Conservation (phyloP, 2,329 filamentous ascomycete species). For the Aspergillus pseudoglaucus region DNA sequence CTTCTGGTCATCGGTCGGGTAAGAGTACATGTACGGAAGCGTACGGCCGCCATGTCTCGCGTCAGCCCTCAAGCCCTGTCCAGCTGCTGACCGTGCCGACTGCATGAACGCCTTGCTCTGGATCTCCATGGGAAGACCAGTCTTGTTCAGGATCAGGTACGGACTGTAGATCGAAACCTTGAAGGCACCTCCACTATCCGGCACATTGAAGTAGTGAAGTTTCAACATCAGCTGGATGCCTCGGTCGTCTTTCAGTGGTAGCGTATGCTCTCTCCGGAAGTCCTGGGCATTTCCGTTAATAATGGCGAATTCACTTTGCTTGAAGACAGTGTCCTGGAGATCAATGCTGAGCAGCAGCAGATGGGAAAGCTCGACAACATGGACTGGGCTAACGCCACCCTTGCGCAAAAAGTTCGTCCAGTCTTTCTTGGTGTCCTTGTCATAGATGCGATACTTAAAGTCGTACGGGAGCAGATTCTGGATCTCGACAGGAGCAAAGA, state of each 20-base stretch:
- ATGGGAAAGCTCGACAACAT: slow-evolving; percentile 93
- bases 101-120: slow-evolving; percentile 86
- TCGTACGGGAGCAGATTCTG: slow-evolving; percentile 95
- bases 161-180: slow-evolving; percentile 92
- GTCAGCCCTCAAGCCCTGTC: slow-evolving; percentile 60
- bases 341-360: slow-evolving; percentile 87
- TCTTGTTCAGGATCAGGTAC: slow-evolving; percentile 93
- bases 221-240: slow-evolving; percentile 72
- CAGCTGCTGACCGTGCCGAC: slow-evolving; percentile 73
- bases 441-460: slow-evolving; percentile 98
- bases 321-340: slow-evolving; percentile 93
- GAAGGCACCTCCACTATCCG: slow-evolving; percentile 91
- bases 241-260: slow-evolving; percentile 79
- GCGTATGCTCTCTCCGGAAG: slow-evolving; percentile 72
- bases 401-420: slow-evolving; percentile 98
- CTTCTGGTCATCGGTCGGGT: slow-evolving; percentile 76
- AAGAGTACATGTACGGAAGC: slow-evolving; percentile 94
- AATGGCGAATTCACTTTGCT: slow-evolving; percentile 91
- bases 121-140: slow-evolving; percentile 79
- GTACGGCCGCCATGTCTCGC: slow-evolving; percentile 53
- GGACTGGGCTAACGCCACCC: slow-evolving; percentile 92
- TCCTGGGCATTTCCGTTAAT: slow-evolving; percentile 87
- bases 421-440: slow-evolving; percentile 97
- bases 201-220: slow-evolving; percentile 84
- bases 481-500: slow-evolving; percentile 86